Evolutionary conservation across 495 filamentous ascomycete genomes (phyloP), one percentile per base, ranked within the genome.

Genomic region (Talaromyces thailandensis): DNA sequence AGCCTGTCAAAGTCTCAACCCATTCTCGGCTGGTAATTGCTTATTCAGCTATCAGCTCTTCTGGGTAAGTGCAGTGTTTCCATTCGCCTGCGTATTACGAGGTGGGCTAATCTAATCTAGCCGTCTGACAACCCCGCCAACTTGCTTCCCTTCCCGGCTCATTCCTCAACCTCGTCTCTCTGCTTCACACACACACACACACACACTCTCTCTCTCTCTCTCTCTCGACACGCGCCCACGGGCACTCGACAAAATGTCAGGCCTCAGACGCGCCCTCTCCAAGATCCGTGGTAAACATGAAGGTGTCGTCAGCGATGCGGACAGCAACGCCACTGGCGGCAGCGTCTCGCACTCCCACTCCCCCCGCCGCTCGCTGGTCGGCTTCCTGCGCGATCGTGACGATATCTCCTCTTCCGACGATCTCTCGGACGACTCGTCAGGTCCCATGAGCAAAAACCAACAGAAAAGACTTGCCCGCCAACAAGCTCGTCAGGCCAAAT

Each of bases 391-490:
- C 18, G 75, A 79, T 12, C 68, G 69, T 32, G 74, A 75, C 56
- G 76, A 76, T 63, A 62, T 70, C 18, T 78, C 76, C 25, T 78
- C 77, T 0, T 79, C 76, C 6, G 75, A 78, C 21, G 77, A 87
- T 62, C 67, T 79, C 35, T 81, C 80, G 1, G 76, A 79, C 60
- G 77, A 80, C 62, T 74, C 75, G 11, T 69, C 71, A 2, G 70
- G 69, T 8, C 53, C 60, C 1, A 64, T 80, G 64, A 81, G 78
- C 65, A 82, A 85, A 69, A 84, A 84, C 63, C 78, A 84, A 60
- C 70, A 75, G 66, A 84, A 75, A 68, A 80, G 78, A 69, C 69
- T 70, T 66, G 75, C 67, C 69, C 74, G 75, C 57, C 74, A 73
- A 58, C 73, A 76, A 56, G 72, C 76, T n/a, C 76, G 75, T 28